A percentile compares a stretch with the other conserved stretches of the same genome.
These are phyloP conservation scores for Verbena officinalis DNA, from an alignment of 257 asterid species.

Conservation along the genomic window DNA sequence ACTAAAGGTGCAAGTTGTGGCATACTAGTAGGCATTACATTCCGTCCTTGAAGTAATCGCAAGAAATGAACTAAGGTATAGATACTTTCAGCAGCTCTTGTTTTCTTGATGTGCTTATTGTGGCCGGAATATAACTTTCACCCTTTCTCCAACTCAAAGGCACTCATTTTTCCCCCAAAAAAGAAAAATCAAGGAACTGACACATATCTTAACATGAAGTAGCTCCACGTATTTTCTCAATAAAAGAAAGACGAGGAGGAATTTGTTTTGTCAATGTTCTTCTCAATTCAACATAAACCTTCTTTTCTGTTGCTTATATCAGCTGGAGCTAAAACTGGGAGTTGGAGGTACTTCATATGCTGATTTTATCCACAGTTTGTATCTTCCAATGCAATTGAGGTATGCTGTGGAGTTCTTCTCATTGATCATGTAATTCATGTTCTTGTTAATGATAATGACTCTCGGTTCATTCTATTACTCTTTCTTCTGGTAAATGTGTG, in stretches of 20 bases:
- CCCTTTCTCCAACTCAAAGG: background rate
- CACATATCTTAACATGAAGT: too few relatives aligned
- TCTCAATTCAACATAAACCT: background rate
- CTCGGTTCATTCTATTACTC: background rate
- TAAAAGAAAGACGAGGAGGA: background rate
- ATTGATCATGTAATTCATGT: constrained; percentile 1
- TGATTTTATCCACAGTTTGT: constrained; percentile 79
- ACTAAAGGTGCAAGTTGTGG: background rate
- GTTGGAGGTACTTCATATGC: constrained; percentile 94
- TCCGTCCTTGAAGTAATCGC: background rate
- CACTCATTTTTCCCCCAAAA: background rate
- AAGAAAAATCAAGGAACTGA: too few relatives aligned
- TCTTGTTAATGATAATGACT: background rate
- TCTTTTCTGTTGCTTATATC: constrained; percentile 26
- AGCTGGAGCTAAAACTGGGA: constrained; percentile 95
- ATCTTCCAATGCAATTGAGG: constrained; percentile 97
- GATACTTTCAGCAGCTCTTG: too few relatives aligned
- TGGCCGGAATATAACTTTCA: background rate
- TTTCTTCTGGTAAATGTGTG: background rate
- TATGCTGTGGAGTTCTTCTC: constrained; percentile 31
- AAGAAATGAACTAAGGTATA: background rate
- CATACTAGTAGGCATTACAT: background rate
- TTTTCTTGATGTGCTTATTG: too few relatives aligned
- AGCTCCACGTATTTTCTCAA: too few relatives aligned
- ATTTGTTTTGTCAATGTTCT: background rate